Evolutionary conservation across 768 basidiomycete genomes (phyloP).

Genomic region (Leucocoprinus leucothites): DNA sequence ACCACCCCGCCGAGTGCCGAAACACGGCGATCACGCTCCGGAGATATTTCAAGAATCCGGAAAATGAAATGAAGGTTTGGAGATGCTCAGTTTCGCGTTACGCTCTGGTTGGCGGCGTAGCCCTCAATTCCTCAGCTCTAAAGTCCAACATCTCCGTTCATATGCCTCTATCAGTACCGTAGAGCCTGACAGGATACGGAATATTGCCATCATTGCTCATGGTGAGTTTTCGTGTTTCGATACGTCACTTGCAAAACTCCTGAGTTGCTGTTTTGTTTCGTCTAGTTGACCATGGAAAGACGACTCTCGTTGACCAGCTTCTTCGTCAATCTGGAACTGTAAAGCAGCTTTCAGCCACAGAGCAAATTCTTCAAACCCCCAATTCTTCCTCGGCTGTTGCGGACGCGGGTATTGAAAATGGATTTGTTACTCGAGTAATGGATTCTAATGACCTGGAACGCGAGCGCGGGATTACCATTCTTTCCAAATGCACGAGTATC

Average conservation of each 20-base stretch:
- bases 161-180: slow-evolving; percentile 1
- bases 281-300: slow-evolving; percentile 52
- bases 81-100: neutral
- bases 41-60: neutral
- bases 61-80: neutral
- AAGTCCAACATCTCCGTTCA: neutral
- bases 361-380: slow-evolving; percentile 33
- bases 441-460: slow-evolving; percentile 53
- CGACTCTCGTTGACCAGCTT: slow-evolving; percentile 50
- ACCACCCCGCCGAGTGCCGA: neutral
- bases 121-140: slow-evolving; percentile 3
- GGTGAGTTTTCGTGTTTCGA: slow-evolving; percentile 28
- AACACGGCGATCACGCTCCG: neutral
- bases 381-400: slow-evolving; percentile 21
- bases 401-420: slow-evolving; percentile 23
- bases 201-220: slow-evolving; percentile 50
- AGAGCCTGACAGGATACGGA: slow-evolving; percentile 36
- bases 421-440: slow-evolving; percentile 44
- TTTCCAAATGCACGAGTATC: slow-evolving; percentile 55
- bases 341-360: slow-evolving; percentile 33
- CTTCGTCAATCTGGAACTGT: slow-evolving; percentile 48
- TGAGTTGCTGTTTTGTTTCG: neutral
- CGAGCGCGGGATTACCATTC: slow-evolving; percentile 60
- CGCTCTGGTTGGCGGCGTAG: slow-evolving; percentile 3
- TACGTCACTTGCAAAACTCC: neutral